Conservation (phyloP, 345 rosid genomes). For the Physaria fendleri region DNA sequence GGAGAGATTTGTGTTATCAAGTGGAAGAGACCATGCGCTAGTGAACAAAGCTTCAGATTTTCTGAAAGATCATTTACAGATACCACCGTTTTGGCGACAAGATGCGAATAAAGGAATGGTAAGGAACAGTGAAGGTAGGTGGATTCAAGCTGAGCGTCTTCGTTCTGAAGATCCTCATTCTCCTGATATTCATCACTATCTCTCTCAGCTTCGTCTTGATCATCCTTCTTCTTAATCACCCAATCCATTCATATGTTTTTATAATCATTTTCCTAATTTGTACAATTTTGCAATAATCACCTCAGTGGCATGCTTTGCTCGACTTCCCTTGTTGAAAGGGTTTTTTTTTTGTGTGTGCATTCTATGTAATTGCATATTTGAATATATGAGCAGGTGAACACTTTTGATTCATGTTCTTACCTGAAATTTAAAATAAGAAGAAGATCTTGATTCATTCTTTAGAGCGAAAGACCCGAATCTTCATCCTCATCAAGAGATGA, state of each 20-base stretch:
- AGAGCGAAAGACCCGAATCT: conserved; percentile 1
- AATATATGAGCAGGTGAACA: neutral
- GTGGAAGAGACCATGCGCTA: conserved; percentile 70
- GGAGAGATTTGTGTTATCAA: conserved; percentile 52
- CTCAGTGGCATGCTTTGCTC: neutral
- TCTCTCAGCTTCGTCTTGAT: conserved; percentile 37
- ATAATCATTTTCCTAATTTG: neutral
- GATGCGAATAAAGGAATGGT: conserved; percentile 73
- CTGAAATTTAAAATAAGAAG: neutral
- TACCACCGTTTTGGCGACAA: conserved; percentile 84
- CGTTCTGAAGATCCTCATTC: conserved; percentile 69
- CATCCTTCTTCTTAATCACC: conserved; percentile 12
- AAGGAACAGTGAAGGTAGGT: conserved; percentile 56
- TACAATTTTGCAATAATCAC: neutral
- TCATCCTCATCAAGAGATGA: too few species aligned
- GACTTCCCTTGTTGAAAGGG: neutral
- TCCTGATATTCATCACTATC: conserved; percentile 42
- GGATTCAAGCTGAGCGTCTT: conserved; percentile 72
- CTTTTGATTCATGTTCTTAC: conserved; percentile 18
- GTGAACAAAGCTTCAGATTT: conserved; percentile 80
- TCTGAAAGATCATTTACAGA: conserved; percentile 63
- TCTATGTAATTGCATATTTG: neutral
- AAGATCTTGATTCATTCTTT: neutral
- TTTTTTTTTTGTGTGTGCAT: neutral
- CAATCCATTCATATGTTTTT: neutral